Conservation (phyloP, 805 yeast species). For the Hanseniaspora vineae region DNA sequence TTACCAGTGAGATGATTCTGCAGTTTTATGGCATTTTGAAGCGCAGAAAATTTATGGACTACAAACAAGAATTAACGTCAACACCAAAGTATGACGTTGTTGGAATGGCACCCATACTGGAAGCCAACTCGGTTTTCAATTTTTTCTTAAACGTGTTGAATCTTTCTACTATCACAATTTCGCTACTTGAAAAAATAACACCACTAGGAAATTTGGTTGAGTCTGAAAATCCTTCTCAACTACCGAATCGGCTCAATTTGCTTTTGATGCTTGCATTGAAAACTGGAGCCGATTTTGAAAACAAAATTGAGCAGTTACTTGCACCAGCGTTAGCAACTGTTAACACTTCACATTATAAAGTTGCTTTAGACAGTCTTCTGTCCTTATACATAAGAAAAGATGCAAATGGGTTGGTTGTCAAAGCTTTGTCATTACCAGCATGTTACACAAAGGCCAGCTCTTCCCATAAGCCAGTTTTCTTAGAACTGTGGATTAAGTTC, state of each 20-base stretch:
- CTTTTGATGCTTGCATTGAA: constrained; percentile 13
- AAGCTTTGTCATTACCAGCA: background rate
- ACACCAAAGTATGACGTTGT: background rate
- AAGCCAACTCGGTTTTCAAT: constrained; percentile 12
- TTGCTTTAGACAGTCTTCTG: constrained; percentile 7
- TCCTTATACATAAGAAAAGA: constrained; percentile 6
- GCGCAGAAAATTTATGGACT: constrained; percentile 17
- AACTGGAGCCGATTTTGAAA: constrained; percentile 13
- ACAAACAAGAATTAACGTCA: constrained; percentile 11
- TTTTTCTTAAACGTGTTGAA: constrained; percentile 12
- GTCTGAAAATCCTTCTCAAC: constrained; percentile 10
- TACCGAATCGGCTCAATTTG: constrained; percentile 18
- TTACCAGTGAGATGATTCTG: constrained; percentile 39
- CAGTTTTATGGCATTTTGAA: constrained; percentile 14
- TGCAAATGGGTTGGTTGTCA: background rate
- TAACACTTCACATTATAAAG: constrained; percentile 1
- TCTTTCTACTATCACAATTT: constrained; percentile 5
- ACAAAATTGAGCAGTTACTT: constrained; percentile 13
- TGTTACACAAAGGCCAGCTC: background rate
- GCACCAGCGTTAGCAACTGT: constrained; percentile 7
- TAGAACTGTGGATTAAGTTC: no score
- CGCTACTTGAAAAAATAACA: constrained; percentile 15
- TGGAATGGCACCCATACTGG: background rate
- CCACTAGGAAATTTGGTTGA: constrained; percentile 17
- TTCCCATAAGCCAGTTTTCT: no score